Base-by-base conservation (phyloP, 2,329 filamentous ascomycete genomes). In the Neocatenulostroma microsporum region DNA sequence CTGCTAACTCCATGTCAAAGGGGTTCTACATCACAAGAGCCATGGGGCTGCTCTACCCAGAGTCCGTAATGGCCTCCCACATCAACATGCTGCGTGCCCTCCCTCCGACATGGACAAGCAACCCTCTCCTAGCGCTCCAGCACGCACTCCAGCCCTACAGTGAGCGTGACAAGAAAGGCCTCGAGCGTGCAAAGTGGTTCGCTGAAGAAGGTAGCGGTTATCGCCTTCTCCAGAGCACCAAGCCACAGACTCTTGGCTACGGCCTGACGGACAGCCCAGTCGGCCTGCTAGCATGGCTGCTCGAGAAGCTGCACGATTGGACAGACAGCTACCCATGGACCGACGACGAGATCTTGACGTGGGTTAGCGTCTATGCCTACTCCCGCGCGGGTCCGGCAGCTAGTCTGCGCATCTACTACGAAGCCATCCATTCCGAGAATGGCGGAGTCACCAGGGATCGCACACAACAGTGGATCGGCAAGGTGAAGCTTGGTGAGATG, bases 291-390 rank as follows among this genome's bases (percentile, higher is more conserved):
- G 75, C 81, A 0, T 91, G 84, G 84, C 78, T 89, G 21, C 83
- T 83, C 47, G 84, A 89, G 61, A 89, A 89, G 55, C 62, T 89
- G 24, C 75, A 80, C 47, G 78, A 83, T 48, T 89, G 83, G 84
- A 78, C 78, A 0, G 29, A 38, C 17, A 26, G 49, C 1, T 86
- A 86, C 51, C 63, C 72, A 0, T 88, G 82, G 82, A 80, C 75
- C 0, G 78, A 85, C 42, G 81, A 87, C 37, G 82, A 88, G 61
- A 70, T 88, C 7, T 61, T 84, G 18, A 84, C 78, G 0, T 89
- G 82, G 84, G 61, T 87, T 1, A 75, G 69, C 33, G 72, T 88
- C 25, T 88, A 88, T 56, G 76, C 72, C 54, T 86, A 86, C 60
- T 79, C 74, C 7, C 70, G 63, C 0, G 78, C 81, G 1, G 82